These are phyloP conservation scores for Zygoascus tannicola DNA, from an alignment of 805 yeast species.

Conservation along the genomic window DNA sequence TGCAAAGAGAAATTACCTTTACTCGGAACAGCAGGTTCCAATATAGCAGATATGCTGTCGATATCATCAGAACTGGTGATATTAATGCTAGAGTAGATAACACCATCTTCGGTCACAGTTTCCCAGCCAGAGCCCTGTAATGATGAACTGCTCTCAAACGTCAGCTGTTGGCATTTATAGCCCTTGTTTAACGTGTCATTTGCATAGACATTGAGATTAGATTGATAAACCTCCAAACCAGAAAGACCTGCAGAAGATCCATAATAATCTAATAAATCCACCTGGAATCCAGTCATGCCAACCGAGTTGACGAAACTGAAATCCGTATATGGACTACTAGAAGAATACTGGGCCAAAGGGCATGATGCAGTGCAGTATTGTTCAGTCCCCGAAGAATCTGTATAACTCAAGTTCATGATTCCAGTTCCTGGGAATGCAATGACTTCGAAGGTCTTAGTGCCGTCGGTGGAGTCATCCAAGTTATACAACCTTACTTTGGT, in stretches of 20 bases:
- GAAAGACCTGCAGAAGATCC: constrained; percentile 60
- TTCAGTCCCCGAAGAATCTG: constrained; percentile 63
- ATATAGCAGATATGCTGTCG: constrained; percentile 35
- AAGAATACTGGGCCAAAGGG: constrained; percentile 43
- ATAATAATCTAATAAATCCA: constrained; percentile 57
- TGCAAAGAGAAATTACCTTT: constrained; percentile 68
- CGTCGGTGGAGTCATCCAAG: constrained; percentile 41
- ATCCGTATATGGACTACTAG: constrained; percentile 54
- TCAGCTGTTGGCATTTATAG: constrained; percentile 44
- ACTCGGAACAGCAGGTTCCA: constrained; percentile 58
- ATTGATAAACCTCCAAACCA: constrained; percentile 64
- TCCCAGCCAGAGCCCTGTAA: constrained; percentile 25
- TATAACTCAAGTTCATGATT: constrained; percentile 83
- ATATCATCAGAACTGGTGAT: constrained; percentile 25
- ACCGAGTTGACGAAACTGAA: constrained; percentile 69
- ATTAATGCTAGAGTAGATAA: constrained; percentile 21
- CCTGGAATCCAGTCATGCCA: constrained; percentile 48
- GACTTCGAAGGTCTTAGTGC: constrained; percentile 53
- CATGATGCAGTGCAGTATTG: constrained; percentile 81
- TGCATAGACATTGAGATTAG: constrained; percentile 52
- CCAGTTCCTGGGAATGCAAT: constrained; percentile 72
- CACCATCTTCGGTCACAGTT: constrained; percentile 13
- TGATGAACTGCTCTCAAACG: constrained; percentile 26
- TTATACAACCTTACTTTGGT: constrained; percentile 66
- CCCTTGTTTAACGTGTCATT: constrained; percentile 57